Evolutionary conservation across 306 rosid genomes (phyloP).

Genomic region (Vachellia pachyceras): DNA sequence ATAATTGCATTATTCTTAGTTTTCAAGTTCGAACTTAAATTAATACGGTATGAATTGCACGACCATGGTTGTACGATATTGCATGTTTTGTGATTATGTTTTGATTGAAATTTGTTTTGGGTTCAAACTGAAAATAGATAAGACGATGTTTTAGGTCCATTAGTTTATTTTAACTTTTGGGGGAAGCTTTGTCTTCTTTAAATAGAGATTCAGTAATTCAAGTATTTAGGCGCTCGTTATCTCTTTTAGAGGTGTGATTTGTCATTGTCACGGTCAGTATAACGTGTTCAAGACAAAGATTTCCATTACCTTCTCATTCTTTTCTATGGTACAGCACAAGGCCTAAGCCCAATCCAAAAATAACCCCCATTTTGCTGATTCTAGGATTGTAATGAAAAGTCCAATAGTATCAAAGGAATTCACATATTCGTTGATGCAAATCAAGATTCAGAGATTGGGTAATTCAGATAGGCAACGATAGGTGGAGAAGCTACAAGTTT

Average conservation of each 20-base stretch:
- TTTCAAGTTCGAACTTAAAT: background rate
- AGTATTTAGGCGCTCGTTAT: background rate
- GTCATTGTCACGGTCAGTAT: background rate
- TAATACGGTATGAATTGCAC: background rate
- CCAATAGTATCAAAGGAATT: background rate
- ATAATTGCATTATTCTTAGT: background rate
- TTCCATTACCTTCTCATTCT: background rate
- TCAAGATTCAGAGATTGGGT: background rate
- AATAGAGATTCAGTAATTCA: background rate
- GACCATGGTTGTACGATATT: background rate
- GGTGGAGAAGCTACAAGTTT: background rate
- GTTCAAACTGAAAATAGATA: conserved; percentile 8
- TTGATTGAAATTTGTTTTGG: background rate
- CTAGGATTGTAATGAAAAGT: background rate
- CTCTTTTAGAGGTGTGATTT: background rate
- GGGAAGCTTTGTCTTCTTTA: too few species aligned
- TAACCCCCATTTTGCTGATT: background rate
- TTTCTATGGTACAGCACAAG: background rate
- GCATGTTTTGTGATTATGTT: background rate
- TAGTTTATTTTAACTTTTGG: background rate
- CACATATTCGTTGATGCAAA: background rate
- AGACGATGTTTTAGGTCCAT: conserved; percentile 20
- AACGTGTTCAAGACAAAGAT: background rate
- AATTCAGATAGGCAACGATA: background rate
- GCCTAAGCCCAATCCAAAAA: background rate